Base-by-base conservation (phyloP, 2,329 filamentous ascomycete species). In the Fusarium keratoplasticum region DNA sequence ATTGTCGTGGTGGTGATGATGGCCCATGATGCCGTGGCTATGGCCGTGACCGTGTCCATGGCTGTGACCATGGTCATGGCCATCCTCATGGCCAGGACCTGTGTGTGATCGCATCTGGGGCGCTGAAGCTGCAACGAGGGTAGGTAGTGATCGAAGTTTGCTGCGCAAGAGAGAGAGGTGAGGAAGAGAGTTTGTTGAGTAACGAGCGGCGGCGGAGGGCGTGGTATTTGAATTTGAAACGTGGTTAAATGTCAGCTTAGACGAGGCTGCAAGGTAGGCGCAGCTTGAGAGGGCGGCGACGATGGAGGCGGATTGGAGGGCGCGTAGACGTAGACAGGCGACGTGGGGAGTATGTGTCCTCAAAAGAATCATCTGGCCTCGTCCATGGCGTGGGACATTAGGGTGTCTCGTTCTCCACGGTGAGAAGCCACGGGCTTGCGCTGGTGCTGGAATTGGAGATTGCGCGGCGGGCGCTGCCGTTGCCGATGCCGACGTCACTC, bases 1-100 rank as follows among this genome's bases (percentile, higher is more conserved):
- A 59, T 96, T 95, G 84, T 99, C 96, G 76, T 94, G 93, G 83
- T 98, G 95, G 82, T 96, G 94, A 81, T 95, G 92, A 79, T 96
- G 72, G 73, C 76, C 76, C 75, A 78, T 70, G 68, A 74, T 64
- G 31, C 73, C 69, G 58, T 77, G 75, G 16, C 69, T 70, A 61
- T 77, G 76, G 13, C 65, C 60, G 47, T 78, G 76, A 67, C 73
- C 73, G 74, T 66, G 71, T 20, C 61, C 50, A 40, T 70, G 66
- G 44, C 59, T 27, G 31, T 81, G 78, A 66, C 78, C 74, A 31
- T 64, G 57, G n/a, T 59, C 68, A 55, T 66, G 61, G 22, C 64
- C 70, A 10, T 73, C 71, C 42, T 69, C 64, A 36, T 75, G 76
- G 42, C 67, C 66, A 31, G 78, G 67, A 64, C 78, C 78, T 61